A percentile compares a stretch with the other conserved stretches of the same genome.
Evolutionary conservation across 2,329 filamentous ascomycete species (phyloP).

Genomic region (Calonectria montana): DNA sequence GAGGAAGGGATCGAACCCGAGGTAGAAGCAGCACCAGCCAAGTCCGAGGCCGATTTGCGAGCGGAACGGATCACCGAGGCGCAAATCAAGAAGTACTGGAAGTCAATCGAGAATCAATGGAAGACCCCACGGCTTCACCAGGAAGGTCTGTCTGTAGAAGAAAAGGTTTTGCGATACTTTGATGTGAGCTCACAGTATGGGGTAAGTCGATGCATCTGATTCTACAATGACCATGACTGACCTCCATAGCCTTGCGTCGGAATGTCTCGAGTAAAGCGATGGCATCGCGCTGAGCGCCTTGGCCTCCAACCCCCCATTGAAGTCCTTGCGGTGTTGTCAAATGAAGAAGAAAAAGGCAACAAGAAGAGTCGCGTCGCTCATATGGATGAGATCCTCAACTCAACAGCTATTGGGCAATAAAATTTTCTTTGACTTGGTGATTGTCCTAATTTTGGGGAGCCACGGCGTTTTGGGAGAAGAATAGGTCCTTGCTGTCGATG

Average conservation of each 20-base stretch:
- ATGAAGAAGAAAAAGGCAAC: slow-evolving; percentile 71
- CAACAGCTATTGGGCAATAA: slow-evolving; percentile 55
- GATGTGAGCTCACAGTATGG: slow-evolving; percentile 93
- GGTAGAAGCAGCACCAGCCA: slow-evolving; percentile 48
- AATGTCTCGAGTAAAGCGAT: slow-evolving; percentile 82
- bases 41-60: slow-evolving; percentile 62
- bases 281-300: slow-evolving; percentile 86
- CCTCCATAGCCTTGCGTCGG: slow-evolving; percentile 83
- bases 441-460: slow-evolving; percentile 28
- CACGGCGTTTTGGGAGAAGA: slow-evolving; percentile 35
- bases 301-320: slow-evolving; percentile 90
- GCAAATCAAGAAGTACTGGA: slow-evolving; percentile 84
- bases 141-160: slow-evolving; percentile 74
- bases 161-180: slow-evolving; percentile 92
- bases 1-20: slow-evolving; percentile 40
- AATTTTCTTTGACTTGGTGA: slow-evolving; percentile 4
- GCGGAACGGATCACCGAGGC: slow-evolving; percentile 75
- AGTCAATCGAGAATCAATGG: slow-evolving; percentile 74
- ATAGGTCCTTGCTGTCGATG: slow-evolving; percentile 26
- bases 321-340: slow-evolving; percentile 85
- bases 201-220: slow-evolving; percentile 68
- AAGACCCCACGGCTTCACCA: slow-evolving; percentile 82
- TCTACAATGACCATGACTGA: slow-evolving; percentile 21
- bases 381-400: slow-evolving; percentile 75
- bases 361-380: slow-evolving; percentile 73